phyloP scores from a whole-genome alignment of 768 basidiomycete species.

The Tephrocybe sp. region DNA sequence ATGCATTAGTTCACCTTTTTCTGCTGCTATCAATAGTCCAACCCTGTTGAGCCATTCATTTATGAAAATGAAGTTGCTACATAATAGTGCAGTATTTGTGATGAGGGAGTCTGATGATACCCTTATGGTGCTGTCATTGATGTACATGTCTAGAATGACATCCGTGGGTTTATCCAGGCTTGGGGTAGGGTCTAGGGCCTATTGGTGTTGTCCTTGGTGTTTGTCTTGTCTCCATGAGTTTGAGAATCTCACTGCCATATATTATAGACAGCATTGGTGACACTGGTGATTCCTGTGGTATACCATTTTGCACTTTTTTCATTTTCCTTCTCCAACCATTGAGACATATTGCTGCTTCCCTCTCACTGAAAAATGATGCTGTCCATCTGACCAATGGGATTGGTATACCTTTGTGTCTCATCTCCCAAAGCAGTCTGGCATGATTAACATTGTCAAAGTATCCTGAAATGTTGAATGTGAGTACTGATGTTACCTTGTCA shows the following conservation, averaged over 20 bases:
- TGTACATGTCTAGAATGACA: too few species aligned
- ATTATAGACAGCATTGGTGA: constrained; percentile 27
- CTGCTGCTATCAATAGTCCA: constrained; percentile 18
- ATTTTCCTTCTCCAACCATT: constrained; percentile 23
- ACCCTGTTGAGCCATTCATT: constrained; percentile 16
- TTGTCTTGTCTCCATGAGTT: constrained; percentile 12
- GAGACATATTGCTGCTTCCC: constrained; percentile 23
- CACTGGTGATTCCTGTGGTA: constrained; percentile 31
- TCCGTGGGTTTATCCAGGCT: too few species aligned
- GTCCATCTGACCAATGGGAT: constrained; percentile 19
- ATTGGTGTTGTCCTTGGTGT: too few species aligned
- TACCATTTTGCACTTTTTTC: constrained; percentile 27
- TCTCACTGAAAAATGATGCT: constrained; percentile 22
- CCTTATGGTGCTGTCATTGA: too few species aligned
- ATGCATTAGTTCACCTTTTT: constrained; percentile 27
- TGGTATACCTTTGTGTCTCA: constrained; percentile 19
- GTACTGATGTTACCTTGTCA: constrained; percentile 20
- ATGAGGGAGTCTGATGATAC: too few species aligned
- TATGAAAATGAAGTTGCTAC: constrained; percentile 6
- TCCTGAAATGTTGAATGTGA: constrained; percentile 29
- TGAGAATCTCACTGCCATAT: constrained; percentile 23
- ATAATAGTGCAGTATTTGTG: too few species aligned
- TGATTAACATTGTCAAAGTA: constrained; percentile 30
- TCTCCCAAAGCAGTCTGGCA: constrained; percentile 20
- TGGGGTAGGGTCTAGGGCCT: too few species aligned